Base-by-base conservation (phyloP, 139 green algal genomes). In the Tetraselmis striata region DNA sequence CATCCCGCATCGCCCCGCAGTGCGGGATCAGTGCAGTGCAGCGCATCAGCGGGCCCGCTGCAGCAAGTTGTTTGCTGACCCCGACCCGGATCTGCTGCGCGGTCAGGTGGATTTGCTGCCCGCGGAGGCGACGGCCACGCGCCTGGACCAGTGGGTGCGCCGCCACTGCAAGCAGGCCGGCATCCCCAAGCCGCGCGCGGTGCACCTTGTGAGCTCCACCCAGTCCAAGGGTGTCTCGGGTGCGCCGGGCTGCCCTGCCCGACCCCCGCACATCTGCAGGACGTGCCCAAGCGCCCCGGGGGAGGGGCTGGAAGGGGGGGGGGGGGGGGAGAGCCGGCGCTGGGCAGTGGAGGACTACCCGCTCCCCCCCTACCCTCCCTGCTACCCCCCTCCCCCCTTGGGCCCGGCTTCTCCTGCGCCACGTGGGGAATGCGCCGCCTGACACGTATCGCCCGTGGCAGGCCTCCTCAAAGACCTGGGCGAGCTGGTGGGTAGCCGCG, bases 21-120 rank as follows among this genome's bases (percentile, higher is more conserved):
- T n/a, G n/a, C n/a, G n/a, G n/a, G n/a, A n/a, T n/a, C n/a, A n/a
- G n/a, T n/a, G n/a, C n/a, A n/a, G n/a, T n/a, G n/a, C n/a, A n/a
- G n/a, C n/a, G n/a, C n/a, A n/a, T n/a, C n/a, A n/a, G n/a, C n/a
- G n/a, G n/a, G n/a, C n/a, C n/a, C n/a, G n/a, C n/a, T n/a, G n/a
- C n/a, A n/a, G n/a, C n/a, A n/a, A n/a, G n/a, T n/a, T n/a, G n/a
- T n/a, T n/a, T n/a, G n/a, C n/a, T n/a, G n/a, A n/a, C n/a, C n/a
- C n/a, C n/a, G n/a, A n/a, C n/a, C n/a, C n/a, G n/a, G n/a, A n/a
- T n/a, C n/a, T n/a, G n/a, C n/a, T n/a, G n/a, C n/a, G n/a, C n/a
- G n/a, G n/a, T 67, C 18, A 67, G 45, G 89, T 94, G 1, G 95
- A 99, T 87, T 86, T 98, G 85, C 86, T 99, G 82, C 95, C 95